phyloP scores from a whole-genome alignment of 164 flowering plant species.

The Vitis rotundifolia region DNA sequence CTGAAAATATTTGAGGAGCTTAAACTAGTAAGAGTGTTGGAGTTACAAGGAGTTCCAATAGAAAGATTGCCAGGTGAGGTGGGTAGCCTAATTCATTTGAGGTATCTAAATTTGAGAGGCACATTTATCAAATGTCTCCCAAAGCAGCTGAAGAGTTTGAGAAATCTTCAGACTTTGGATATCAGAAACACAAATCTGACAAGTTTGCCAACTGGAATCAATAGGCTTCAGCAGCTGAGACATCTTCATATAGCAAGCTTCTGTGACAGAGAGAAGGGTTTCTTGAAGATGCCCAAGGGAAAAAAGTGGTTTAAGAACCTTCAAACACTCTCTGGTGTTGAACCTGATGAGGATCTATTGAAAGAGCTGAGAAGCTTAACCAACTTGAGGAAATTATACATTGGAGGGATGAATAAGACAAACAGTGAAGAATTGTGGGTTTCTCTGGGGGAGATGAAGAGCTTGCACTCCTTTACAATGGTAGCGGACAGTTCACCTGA shows the following conservation, averaged over 20 bases:
- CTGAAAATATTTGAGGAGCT: not conserved
- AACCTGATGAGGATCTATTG: slow-evolving; percentile 12
- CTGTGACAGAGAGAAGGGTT: slow-evolving; percentile 13
- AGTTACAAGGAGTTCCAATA: not conserved
- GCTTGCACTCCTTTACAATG: slow-evolving; percentile 9
- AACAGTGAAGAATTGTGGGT: slow-evolving; percentile 6
- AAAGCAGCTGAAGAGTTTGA: not conserved
- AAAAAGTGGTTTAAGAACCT: slow-evolving; percentile 1
- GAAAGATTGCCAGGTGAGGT: not conserved
- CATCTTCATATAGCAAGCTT: slow-evolving; percentile 11
- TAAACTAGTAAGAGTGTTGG: not conserved
- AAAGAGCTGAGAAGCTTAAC: slow-evolving; percentile 11
- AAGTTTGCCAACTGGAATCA: slow-evolving; percentile 8
- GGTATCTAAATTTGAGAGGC: not conserved
- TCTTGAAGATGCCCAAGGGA: slow-evolving; percentile 10
- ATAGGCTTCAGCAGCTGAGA: slow-evolving; percentile 7
- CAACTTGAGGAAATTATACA: slow-evolving; percentile 10
- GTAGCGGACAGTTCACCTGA: not conserved
- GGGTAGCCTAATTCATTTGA: not conserved
- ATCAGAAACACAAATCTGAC: not conserved
- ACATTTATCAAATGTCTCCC: not conserved
- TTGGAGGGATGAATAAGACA: slow-evolving; percentile 4
- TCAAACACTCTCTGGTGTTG: slow-evolving; percentile 16
- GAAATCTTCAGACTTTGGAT: not conserved
- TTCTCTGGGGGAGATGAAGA: slow-evolving; percentile 8